Percentiles rank a stretch among this genome's conserved stretches.
Evolutionary conservation across 1,139 yeast species (phyloP).

Genomic region (Kodamaea alishanica): DNA sequence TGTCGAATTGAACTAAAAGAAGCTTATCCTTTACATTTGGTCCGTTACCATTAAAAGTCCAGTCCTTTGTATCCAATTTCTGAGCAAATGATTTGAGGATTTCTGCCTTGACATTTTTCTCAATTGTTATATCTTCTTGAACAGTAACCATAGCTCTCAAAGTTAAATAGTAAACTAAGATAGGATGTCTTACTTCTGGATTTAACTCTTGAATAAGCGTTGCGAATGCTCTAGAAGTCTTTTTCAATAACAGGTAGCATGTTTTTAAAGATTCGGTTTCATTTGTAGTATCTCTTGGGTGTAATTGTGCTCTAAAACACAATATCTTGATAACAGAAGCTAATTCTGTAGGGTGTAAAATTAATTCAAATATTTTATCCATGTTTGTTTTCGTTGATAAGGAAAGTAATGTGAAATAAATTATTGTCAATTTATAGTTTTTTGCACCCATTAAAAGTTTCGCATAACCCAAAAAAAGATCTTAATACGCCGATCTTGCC

Average conservation of each 20-base stretch:
- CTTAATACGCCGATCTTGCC: no score
- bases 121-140: conserved; percentile 93
- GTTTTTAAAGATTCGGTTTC: conserved; percentile 49
- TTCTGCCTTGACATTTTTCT: conserved; percentile 67
- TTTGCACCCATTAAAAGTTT: no score
- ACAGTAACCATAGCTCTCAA: conserved; percentile 92
- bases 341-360: conserved; percentile 70
- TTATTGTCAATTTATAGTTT: no score
- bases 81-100: conserved; percentile 65
- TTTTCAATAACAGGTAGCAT: conserved; percentile 65
- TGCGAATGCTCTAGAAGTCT: conserved; percentile 86
- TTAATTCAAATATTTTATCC: conserved; percentile 65
- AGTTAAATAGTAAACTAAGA: conserved; percentile 79
- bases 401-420: no score
- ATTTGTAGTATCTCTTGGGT: conserved; percentile 44
- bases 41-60: conserved; percentile 76
- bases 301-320: conserved; percentile 52
- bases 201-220: conserved; percentile 88
- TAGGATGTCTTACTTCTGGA: conserved; percentile 80
- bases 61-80: conserved; percentile 59
- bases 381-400: no score
- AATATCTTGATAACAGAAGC: conserved; percentile 61
- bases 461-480: no score
- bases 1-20: conserved; percentile 70
- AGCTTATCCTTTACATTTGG: conserved; percentile 77